These are phyloP conservation scores for Fusarium buharicum DNA, from an alignment of 2,329 filamentous ascomycete genomes.

Conservation along the genomic window DNA sequence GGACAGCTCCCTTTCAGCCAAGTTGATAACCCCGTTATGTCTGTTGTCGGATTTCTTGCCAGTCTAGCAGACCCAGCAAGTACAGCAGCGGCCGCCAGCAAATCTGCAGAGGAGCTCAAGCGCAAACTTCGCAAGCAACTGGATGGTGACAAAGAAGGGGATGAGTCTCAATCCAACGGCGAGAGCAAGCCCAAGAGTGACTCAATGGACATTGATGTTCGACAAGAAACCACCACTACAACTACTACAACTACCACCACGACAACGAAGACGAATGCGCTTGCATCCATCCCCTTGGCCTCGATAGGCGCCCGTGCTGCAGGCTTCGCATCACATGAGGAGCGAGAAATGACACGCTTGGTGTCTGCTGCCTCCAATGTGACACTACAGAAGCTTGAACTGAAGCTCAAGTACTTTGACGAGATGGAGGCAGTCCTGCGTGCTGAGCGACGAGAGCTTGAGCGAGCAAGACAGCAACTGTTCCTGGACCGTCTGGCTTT, in stretches of 20 bases:
- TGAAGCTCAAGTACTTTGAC: conserved; percentile 95
- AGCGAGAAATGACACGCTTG: conserved; percentile 94
- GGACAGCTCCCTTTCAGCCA: conserved; percentile 91
- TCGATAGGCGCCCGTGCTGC: conserved; percentile 86
- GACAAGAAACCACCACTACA: conserved; percentile 63
- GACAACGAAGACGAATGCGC: conserved; percentile 58
- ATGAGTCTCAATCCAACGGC: conserved; percentile 65
- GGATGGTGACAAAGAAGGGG: conserved; percentile 61
- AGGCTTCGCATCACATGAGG: conserved; percentile 92
- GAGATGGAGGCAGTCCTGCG: conserved; percentile 95
- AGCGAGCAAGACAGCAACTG: conserved; percentile 89
- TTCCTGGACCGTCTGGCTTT: conserved; percentile 93
- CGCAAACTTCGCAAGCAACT: conserved; percentile 81
- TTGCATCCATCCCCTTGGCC: conserved; percentile 84
- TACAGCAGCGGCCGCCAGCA: conserved; percentile 89
- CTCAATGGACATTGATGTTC: conserved; percentile 72
- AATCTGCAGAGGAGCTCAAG: conserved; percentile 87
- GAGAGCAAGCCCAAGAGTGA: conserved; percentile 68
- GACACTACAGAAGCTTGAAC: conserved; percentile 92
- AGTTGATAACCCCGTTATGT: conserved; percentile 95
- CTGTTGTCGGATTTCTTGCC: conserved; percentile 92
- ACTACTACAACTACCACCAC: conserved; percentile 63
- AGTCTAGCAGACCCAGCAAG: conserved; percentile 90
- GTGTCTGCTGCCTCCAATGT: conserved; percentile 93
- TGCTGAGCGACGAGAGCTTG: conserved; percentile 90